Evolutionary conservation across 2,329 filamentous ascomycete species (phyloP).

Genomic region (Pochonia chlamydosporia): DNA sequence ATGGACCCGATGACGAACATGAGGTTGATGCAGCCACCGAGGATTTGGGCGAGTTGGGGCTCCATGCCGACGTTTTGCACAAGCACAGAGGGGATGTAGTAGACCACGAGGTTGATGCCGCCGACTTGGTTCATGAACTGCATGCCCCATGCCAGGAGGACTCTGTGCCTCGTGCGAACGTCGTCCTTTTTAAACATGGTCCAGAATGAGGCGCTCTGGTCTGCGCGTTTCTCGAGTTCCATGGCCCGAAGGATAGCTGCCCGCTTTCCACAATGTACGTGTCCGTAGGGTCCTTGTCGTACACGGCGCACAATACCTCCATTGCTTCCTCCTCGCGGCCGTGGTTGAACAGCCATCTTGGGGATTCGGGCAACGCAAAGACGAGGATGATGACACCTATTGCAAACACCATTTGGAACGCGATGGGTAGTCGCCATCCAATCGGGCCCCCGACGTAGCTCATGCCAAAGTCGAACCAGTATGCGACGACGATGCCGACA

Average conservation of each 20-base stretch:
- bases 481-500: slow-evolving; percentile 29
- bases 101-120: slow-evolving; percentile 40
- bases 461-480: slow-evolving; percentile 36
- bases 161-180: slow-evolving; percentile 34
- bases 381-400: slow-evolving; percentile 25
- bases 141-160: slow-evolving; percentile 40
- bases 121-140: slow-evolving; percentile 45
- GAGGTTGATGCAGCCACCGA: slow-evolving; percentile 29
- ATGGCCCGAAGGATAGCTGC: slow-evolving; percentile 35
- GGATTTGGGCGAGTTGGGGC: slow-evolving; percentile 22
- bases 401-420: slow-evolving; percentile 29
- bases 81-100: slow-evolving; percentile 27
- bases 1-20: slow-evolving; percentile 33
- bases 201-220: slow-evolving; percentile 27
- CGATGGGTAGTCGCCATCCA: slow-evolving; percentile 19
- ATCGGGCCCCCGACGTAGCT: slow-evolving; percentile 21
- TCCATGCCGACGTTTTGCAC: slow-evolving; percentile 26
- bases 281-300: slow-evolving; percentile 30
- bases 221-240: slow-evolving; percentile 28
- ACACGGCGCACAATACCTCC: slow-evolving; percentile 30
- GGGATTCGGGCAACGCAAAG: slow-evolving; percentile 33
- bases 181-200: slow-evolving; percentile 37
- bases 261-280: slow-evolving; percentile 26
- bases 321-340: slow-evolving; percentile 29
- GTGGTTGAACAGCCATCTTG: slow-evolving; percentile 32